Base-by-base conservation (phyloP, 164 flowering plant species). In the Annona cherimola region DNA sequence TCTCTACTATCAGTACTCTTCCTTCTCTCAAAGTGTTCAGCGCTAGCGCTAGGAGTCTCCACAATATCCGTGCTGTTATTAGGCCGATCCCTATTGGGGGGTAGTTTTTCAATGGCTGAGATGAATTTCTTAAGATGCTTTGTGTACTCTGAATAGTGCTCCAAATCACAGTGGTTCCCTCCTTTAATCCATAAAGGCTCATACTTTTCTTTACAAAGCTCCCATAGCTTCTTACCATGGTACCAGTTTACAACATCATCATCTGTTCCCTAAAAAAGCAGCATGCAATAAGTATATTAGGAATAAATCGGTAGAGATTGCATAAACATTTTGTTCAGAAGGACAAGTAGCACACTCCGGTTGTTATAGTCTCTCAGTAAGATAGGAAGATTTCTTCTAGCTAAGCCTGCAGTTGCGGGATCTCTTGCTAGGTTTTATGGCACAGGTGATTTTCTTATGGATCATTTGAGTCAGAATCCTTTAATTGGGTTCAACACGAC, bases 191-290 rank as follows among this genome's bases (percentile, higher is more conserved):
- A 89, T 46, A 89, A 65, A 12, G 94, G 94, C 71, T 89, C 91
- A 69, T 86, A 88, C 78, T 89, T 89, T 73, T 85, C 89, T 79
- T 80, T 86, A 46, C 91, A 86, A 14, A 81, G 84, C 73, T 89
- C 90, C 91, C 91, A 89, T 5, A 88, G 83, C 74, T 84, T 86
- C 82, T 83, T 87, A 18, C 94, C 94, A 65, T 89, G 94, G 11
- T 89, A 86, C 63, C 77, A 79, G 73, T 86, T 86, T 74, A 89
- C 94, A 60, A 89, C 85, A 7, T 87, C 90, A 77, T 89, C 91
- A 4, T 82, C 83, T 11, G 94, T 89, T 69, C 94, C 94, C 94
- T 89, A 73, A 45, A 69, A 74, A 75, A 45, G 69, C 55, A 68
- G 67, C 62, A 45, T 43, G 46, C 42, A 40, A 11, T 26, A 26